Percentiles rank a stretch among this genome's conserved stretches.
phyloP scores from a whole-genome alignment of 257 asterid genomes.

The Plantago elongata region DNA sequence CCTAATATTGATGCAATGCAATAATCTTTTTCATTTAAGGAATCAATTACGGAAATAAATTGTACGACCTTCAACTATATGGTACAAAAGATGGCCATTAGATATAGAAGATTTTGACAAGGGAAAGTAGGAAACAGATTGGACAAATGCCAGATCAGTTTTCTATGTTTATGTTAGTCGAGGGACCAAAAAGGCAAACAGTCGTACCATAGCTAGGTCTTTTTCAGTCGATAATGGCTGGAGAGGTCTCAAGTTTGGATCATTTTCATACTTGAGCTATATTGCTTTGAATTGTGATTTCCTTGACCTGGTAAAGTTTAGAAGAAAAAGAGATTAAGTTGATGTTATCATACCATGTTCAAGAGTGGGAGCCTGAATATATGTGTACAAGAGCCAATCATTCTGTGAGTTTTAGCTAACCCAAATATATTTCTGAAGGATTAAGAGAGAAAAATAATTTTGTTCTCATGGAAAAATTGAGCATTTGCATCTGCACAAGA shows the following conservation, averaged over 20 bases:
- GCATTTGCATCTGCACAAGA: constrained; percentile 14
- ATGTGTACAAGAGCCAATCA: neutral
- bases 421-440: constrained; percentile 1
- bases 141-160: neutral
- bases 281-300: constrained; percentile 51
- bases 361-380: constrained; percentile 22
- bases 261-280: constrained; percentile 75
- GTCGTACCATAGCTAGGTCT: constrained; percentile 27
- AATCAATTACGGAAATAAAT: no score
- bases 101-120: constrained; percentile 2
- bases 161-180: neutral
- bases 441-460: neutral
- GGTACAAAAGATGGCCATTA: no score
- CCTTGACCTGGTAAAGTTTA: constrained; percentile 40
- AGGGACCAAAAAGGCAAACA: constrained; percentile 12
- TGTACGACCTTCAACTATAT: no score
- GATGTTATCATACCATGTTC: neutral
- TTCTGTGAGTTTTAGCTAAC: neutral
- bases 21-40: no score
- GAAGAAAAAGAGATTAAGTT: constrained; percentile 1
- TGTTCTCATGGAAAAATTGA: neutral
- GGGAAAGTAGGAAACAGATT: neutral
- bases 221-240: constrained; percentile 26
- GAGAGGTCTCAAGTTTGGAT: constrained; percentile 56
- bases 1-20: no score